Evolutionary conservation across 75 land plant species (phyloP).

Genomic region (Ceratopteris richardii): DNA sequence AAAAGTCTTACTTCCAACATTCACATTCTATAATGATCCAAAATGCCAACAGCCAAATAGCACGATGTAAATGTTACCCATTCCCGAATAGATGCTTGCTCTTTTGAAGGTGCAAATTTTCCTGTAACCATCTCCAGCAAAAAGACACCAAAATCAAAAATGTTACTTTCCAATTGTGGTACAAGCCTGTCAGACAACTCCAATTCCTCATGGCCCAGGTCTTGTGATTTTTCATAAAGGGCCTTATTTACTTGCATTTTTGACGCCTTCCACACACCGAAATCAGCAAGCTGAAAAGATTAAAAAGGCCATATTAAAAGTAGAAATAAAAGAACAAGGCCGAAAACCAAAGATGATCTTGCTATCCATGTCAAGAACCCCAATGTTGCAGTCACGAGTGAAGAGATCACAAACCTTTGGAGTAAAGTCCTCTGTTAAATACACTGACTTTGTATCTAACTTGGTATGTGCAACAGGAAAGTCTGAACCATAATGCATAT

Average conservation of each 20-base stretch:
- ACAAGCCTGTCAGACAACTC: slow-evolving; percentile 35
- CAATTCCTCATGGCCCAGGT: slow-evolving; percentile 28
- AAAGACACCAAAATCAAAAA: slow-evolving; percentile 72
- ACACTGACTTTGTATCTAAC: slow-evolving; percentile 36
- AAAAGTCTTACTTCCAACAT: slow-evolving; percentile 2
- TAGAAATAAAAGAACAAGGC: too few relatives aligned
- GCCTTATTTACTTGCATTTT: slow-evolving; percentile 5
- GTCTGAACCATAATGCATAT: slow-evolving; percentile 77
- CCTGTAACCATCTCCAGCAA: slow-evolving; percentile 79
- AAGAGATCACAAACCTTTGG: slow-evolving; percentile 41
- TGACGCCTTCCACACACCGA: slow-evolving; percentile 31
- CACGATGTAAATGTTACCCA: slow-evolving; percentile 36
- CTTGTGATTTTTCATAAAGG: slow-evolving; percentile 12
- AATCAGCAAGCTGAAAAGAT: slow-evolving; percentile 62
- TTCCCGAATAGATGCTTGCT: slow-evolving; percentile 38
- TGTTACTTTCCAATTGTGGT: slow-evolving; percentile 45
- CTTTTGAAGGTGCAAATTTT: slow-evolving; percentile 40
- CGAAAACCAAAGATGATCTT: too few relatives aligned
- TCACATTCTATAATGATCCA: neutral
- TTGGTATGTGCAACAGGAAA: slow-evolving; percentile 53
- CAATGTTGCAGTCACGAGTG: too few relatives aligned
- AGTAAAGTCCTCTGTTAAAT: slow-evolving; percentile 73
- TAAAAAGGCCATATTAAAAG: too few relatives aligned
- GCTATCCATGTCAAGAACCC: too few relatives aligned
- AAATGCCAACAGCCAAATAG: neutral